Evolutionary conservation across 306 rosid genomes (phyloP), one percentile per base, ranked within the genome.

Genomic region (Fagus crenata): DNA sequence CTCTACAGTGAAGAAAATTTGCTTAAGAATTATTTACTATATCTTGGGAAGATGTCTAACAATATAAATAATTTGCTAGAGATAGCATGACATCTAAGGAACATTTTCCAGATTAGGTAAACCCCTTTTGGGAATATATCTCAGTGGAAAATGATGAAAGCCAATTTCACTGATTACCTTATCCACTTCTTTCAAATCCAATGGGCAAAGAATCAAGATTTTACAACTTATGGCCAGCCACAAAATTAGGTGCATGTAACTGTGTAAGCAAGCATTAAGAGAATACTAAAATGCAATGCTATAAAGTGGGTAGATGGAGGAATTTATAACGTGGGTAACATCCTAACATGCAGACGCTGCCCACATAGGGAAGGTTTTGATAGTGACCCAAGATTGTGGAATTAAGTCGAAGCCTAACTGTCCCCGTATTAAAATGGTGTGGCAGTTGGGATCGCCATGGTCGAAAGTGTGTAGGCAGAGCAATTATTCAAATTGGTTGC

Each of bases 301-400:
- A 22, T 22, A 22, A 59, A 33, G 63, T 12, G 37, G 71, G 63
- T 71, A 17, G 76, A 17, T 78, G 76, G 41, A 75, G 41, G 31
- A 59, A 59, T 46, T 58, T 69, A 60, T 39, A 70, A 70, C 72
- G 67, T 3, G 64, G 77, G 60, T 22, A n/a, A 12, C 81, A 78
- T 78, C 77, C 82, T 49, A 43, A 36, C 77, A 77, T 77, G 81
- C 72, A 71, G 14, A 35, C 2, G 58, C 8, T 17, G 49, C 6
- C 68, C 53, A 28, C 58, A 74, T 40, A n/a, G 17, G 8, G 15
- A 76, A 17, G 31, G 39, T 4, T 31, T 14, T 54, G 81, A 77
- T 4, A 33, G 59, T 2, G 73, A 77, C 74, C 12, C 11, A 2
- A 69, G 75, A 69, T 13, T 36, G 41, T 33, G 3, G 75, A 69